phyloP scores from a whole-genome alignment of 306 rosid genomes.

The Cotoneaster glaucophyllus region DNA sequence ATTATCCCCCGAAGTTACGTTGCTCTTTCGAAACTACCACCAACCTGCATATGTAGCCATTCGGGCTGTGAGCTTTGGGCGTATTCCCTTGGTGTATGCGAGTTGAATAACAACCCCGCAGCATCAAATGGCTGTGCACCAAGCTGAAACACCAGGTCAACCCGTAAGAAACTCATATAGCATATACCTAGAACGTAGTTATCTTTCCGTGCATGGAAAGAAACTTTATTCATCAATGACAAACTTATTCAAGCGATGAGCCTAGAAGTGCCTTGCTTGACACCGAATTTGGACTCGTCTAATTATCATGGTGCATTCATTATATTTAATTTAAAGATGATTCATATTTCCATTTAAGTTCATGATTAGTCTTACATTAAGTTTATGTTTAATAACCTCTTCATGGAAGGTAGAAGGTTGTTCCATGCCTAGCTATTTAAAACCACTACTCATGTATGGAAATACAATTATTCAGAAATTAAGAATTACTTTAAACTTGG shows the following conservation, averaged over 20 bases:
- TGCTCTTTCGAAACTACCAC: constrained; percentile 64
- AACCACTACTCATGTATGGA: too few species aligned
- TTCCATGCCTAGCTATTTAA: too few species aligned
- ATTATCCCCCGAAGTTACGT: constrained; percentile 28
- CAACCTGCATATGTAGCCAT: constrained; percentile 89
- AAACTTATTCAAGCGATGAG: neutral
- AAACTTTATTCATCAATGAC: neutral
- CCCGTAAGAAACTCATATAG: constrained; percentile 11
- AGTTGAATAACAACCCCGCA: constrained; percentile 64
- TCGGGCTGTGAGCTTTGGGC: constrained; percentile 57
- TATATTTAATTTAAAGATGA: too few species aligned
- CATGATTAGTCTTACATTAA: too few species aligned
- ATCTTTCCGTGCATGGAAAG: neutral
- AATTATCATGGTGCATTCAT: too few species aligned
- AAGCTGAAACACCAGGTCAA: constrained; percentile 41
- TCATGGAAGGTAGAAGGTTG: too few species aligned
- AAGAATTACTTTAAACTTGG: too few species aligned
- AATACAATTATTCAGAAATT: too few species aligned
- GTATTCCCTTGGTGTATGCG: constrained; percentile 60
- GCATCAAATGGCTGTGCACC: constrained; percentile 56
- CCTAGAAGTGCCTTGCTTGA: too few species aligned
- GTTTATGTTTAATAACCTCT: too few species aligned
- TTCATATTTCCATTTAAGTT: too few species aligned
- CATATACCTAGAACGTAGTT: neutral
- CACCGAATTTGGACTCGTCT: too few species aligned